Percentiles rank a stretch among this genome's conserved stretches.
Evolutionary conservation across 1,139 yeast genomes (phyloP).

Genomic region (Debaryomycetaceae sp.): DNA sequence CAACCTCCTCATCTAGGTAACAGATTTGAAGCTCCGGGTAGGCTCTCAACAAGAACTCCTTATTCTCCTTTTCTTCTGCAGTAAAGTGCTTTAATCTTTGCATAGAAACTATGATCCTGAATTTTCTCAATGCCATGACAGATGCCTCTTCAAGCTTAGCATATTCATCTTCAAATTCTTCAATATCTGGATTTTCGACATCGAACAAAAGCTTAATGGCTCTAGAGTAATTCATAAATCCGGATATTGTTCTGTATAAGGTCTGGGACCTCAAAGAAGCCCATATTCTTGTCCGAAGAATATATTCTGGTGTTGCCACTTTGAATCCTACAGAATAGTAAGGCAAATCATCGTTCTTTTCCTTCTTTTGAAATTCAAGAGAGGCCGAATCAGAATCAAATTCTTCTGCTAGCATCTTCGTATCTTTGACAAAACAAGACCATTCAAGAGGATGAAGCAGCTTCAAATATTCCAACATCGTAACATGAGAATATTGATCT

Average conservation of each 20-base stretch:
- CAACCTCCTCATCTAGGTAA: conserved; percentile 50
- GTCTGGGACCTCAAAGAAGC: conserved; percentile 79
- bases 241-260: conserved; percentile 71
- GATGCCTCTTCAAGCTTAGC: conserved; percentile 35
- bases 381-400: conserved; percentile 6
- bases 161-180: conserved; percentile 33
- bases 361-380: conserved; percentile 6
- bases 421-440: conserved; percentile 69
- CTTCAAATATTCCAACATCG: conserved; percentile 72
- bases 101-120: conserved; percentile 66
- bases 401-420: conserved; percentile 51
- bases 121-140: conserved; percentile 52
- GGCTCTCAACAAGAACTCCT: conserved; percentile 52
- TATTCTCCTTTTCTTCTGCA: conserved; percentile 51
- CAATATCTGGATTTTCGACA: conserved; percentile 56
- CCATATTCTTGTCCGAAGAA: conserved; percentile 75
- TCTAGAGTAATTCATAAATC: conserved; percentile 66
- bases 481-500: conserved; percentile 54
- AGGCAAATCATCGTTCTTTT: conserved; percentile 57
- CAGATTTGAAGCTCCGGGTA: conserved; percentile 63
- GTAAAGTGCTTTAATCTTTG: conserved; percentile 58
- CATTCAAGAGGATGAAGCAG: conserved; percentile 69
- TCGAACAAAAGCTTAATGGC: conserved; percentile 67
- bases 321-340: conserved; percentile 71
- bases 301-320: conserved; percentile 55